Percentiles rank a stretch among this genome's conserved stretches.
These are phyloP conservation scores for Colletotrichum nymphaeae DNA, from an alignment of 2,329 filamentous ascomycete species.

Conservation along the genomic window DNA sequence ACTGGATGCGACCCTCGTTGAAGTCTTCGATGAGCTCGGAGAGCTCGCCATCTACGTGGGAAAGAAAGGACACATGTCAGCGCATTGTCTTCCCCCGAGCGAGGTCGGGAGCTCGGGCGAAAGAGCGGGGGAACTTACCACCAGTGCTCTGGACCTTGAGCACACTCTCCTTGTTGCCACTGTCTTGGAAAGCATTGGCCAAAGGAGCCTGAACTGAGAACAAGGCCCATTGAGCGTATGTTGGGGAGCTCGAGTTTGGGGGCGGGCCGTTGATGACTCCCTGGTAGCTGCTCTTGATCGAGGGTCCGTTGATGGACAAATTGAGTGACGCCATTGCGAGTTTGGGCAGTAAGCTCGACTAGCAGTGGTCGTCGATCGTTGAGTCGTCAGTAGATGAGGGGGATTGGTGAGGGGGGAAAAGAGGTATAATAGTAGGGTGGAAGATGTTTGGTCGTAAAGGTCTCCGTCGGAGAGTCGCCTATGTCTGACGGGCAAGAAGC, in stretches of 20 bases:
- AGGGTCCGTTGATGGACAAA: slow-evolving; percentile 81
- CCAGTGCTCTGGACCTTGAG: slow-evolving; percentile 94
- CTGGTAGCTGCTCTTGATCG: slow-evolving; percentile 84
- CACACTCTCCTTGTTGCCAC: slow-evolving; percentile 88
- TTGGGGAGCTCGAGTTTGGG: slow-evolving; percentile 74
- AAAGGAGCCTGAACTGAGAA: slow-evolving; percentile 94
- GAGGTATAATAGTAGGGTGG: not conserved
- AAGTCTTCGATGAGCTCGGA: slow-evolving; percentile 93
- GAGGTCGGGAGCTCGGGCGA: slow-evolving; percentile 22
- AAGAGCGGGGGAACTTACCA: slow-evolving; percentile 62
- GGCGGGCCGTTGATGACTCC: slow-evolving; percentile 66
- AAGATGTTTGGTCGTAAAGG: slow-evolving; percentile 24
- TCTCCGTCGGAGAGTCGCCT: slow-evolving; percentile 32
- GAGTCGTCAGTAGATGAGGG: slow-evolving; percentile 7
- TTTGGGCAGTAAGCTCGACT: slow-evolving; percentile 38
- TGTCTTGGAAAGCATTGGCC: slow-evolving; percentile 91
- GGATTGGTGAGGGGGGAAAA: slow-evolving; percentile 2
- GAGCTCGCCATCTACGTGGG: slow-evolving; percentile 82
- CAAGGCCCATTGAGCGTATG: slow-evolving; percentile 91
- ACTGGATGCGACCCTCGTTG: slow-evolving; percentile 95
- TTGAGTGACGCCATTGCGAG: slow-evolving; percentile 81
- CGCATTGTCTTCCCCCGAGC: slow-evolving; percentile 25
- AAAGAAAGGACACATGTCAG: slow-evolving; percentile 34
- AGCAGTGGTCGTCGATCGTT: slow-evolving; percentile 27
- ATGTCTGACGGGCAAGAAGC: slow-evolving; percentile 34